Base-by-base conservation (phyloP, 345 rosid genomes). In the Sapria himalayana region DNA sequence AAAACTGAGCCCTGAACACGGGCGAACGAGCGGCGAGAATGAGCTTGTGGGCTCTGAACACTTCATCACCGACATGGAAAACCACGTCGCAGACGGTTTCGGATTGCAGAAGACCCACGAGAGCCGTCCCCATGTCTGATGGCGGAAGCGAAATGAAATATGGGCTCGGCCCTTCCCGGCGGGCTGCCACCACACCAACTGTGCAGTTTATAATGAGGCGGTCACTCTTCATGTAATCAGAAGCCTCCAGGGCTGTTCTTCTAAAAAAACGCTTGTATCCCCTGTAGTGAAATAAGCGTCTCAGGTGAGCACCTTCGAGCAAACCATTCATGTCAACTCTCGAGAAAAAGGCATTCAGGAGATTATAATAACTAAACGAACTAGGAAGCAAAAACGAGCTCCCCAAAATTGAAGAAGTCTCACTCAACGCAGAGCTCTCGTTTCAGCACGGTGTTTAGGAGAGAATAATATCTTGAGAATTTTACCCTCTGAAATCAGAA, bases 11-110 rank as follows among this genome's bases (percentile, higher is more conserved):
- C 65, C 68, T 71, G 50, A 91, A 91, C 24, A 91, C 96, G 14
- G 84, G 92, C 2, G 99, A 84, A 18, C 99, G 92, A 33, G 89
- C 85, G 4, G 92, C 85, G 23, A 91, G 92, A 39, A 91, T 65
- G 62, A 80, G 55, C 48, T 78, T 91, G 41, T 84, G 96, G 39
- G 96, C 96, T 63, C 60, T 72, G 59, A 62, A 77, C 5, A 59
- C 67, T 65, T 80, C 85, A 43, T 77, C 81, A 1, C 81, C 81
- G 40, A 91, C 85, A 56, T 67, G 64, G 29, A 91, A 77, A 55
- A 33, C 55, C 45, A 91, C 46, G 60, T 91, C 92, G 27, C 84
- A 72, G 9, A 86, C 92, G 58, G 65, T 33, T 62, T 73, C 76
- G 51, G 86, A 65, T 31, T 80, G 95, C 37, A 91, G 51, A 58